A percentile compares a stretch with the other conserved stretches of the same genome.
Evolutionary conservation across 805 yeast species (phyloP).

Genomic region (Wickerhamiella nectarea): DNA sequence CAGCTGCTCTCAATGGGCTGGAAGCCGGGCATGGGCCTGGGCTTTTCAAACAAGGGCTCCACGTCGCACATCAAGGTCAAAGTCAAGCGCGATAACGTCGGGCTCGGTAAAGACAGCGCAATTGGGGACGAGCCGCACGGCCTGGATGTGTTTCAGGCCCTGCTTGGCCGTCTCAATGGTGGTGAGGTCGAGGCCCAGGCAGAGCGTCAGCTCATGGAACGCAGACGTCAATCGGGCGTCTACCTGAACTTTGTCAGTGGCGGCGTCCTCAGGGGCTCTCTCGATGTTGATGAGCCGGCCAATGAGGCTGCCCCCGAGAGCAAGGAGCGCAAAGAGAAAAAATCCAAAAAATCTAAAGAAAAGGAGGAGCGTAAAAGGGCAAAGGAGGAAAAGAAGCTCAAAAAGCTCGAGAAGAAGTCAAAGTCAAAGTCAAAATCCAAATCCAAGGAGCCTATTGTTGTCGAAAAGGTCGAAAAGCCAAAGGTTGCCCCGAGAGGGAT

Average conservation of each 20-base stretch:
- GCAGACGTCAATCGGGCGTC: conserved; percentile 54
- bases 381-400: conserved; percentile 23
- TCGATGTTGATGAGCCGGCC: conserved; percentile 36
- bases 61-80: conserved; percentile 59
- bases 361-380: conserved; percentile 23
- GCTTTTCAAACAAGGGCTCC: conserved; percentile 38
- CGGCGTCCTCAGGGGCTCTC: conserved; percentile 67
- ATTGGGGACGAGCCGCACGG: conserved; percentile 68
- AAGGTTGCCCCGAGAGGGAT: conserved; percentile 36
- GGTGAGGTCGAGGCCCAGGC: conserved; percentile 40
- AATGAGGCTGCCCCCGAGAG: conserved; percentile 18
- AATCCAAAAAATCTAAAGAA: conserved; percentile 4
- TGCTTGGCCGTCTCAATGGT: conserved; percentile 81
- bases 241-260: conserved; percentile 78
- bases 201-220: conserved; percentile 40
- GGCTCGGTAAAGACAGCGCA: conserved; percentile 75
- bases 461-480: conserved; percentile 13
- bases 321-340: conserved; percentile 19
- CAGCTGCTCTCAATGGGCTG: conserved; percentile 77
- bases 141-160: conserved; percentile 81
- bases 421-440: conserved; percentile 5
- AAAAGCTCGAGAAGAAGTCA: conserved; percentile 20
- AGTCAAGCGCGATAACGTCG: conserved; percentile 68
- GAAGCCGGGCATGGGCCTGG: conserved; percentile 85
- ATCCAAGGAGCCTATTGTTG: conserved; percentile 11